Base-by-base conservation (phyloP, 148 eudicot species). In the Camellia granthamiana region DNA sequence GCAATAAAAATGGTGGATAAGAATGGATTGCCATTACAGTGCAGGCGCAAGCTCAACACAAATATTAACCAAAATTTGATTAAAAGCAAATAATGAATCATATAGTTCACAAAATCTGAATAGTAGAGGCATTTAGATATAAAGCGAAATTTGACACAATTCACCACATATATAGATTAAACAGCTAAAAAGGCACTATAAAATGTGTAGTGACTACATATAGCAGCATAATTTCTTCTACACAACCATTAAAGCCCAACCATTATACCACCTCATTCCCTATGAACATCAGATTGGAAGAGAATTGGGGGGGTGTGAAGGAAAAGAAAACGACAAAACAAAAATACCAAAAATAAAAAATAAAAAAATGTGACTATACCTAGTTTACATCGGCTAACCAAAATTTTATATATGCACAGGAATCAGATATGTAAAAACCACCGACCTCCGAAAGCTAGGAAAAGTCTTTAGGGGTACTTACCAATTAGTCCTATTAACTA, bases 311-410 rank as follows among this genome's bases (percentile, higher is more conserved):
- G 16, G 9, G 8, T 2, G 73, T 4, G 19, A 70, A 12, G 56
- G 1, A 16, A 54, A 9, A 21, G 11, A 9, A 47, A 21, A 14
- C 2, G 3, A 3, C 1, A 6, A 10, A 3, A 16, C 12, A 72
- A 51, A n/a, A n/a, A 23, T 23, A 23, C 30, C 0, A 1, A 14
- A 51, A 23, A 72, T n/a, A 72, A 7, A 8, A 69, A 14, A 43
- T 16, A 46, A 15, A 44, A 44, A 47, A 51, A 56, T 51, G 73
- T 61, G 60, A 71, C 89, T 85, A 83, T 86, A 80, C 85, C 80
- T 84, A 85, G 59, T 85, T 81, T 85, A 89, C 91, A 85, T 72
- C 81, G 82, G 77, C 80, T 78, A 52, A 79, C 80, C 85, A 89
- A 83, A 87, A 87, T 72, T 84, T 84, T 72, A 81, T 82, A 3